phyloP scores from a whole-genome alignment of 139 green algal genomes.

The Haematococcus lacustris region DNA sequence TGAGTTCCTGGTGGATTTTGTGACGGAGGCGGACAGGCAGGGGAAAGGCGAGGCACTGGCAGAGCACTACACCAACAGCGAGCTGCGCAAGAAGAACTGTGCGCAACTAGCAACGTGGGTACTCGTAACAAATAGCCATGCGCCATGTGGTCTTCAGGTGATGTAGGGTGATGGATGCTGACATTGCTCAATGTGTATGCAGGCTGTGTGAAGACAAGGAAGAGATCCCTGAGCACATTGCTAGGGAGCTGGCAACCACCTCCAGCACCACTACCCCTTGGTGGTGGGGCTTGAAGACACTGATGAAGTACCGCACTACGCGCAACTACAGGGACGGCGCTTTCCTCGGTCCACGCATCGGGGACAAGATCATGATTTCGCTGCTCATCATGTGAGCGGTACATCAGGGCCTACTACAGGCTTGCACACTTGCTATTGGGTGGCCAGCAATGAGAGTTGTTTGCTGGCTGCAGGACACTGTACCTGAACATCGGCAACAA shows the following conservation, averaged over 20 bases:
- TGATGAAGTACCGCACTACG: constrained; percentile 47
- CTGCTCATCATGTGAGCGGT: constrained; percentile 68
- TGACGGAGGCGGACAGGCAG: constrained; percentile 37
- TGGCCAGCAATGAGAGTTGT: too few relatives aligned
- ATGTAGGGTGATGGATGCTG: too few relatives aligned
- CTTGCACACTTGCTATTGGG: too few relatives aligned
- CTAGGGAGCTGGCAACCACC: constrained; percentile 46
- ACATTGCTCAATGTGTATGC: too few relatives aligned
- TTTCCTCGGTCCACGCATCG: constrained; percentile 64
- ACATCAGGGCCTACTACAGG: too few relatives aligned
- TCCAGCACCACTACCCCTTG: constrained; percentile 61
- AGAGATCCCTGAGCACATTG: constrained; percentile 12
- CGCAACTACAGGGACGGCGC: constrained; percentile 24
- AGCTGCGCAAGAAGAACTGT: background rate
- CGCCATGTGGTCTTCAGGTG: too few relatives aligned
- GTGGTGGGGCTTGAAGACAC: constrained; percentile 56
- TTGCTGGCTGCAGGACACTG: too few relatives aligned
- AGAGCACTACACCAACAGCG: constrained; percentile 1
- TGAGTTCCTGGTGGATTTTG: constrained; percentile 52
- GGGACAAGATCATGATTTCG: constrained; percentile 60
- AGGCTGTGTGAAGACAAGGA: too few relatives aligned
- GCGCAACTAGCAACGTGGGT: background rate
- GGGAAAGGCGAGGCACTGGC: background rate
- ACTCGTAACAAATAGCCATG: background rate
- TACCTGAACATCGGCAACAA: constrained; percentile 21